Base-by-base conservation (phyloP, 2,329 filamentous ascomycete genomes). In the Didymella pinodella region DNA sequence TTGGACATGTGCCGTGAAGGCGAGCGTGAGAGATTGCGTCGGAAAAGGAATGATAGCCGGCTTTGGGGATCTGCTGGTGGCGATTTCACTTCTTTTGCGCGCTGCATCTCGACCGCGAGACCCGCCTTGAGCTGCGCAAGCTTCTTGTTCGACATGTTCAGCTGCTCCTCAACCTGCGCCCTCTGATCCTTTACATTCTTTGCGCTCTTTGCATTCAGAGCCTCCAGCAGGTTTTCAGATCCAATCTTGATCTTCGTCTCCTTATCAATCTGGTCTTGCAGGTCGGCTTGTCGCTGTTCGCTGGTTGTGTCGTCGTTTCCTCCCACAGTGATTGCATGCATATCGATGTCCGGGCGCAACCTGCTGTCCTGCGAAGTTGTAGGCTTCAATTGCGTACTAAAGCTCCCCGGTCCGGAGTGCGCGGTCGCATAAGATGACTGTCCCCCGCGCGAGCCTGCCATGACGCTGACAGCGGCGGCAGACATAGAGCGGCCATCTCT, bases 201-300 rank as follows among this genome's bases (percentile, higher is more conserved):
- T 45, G 92, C 90, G 77, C 96, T 97, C 79, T 99, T 99, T 44
- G 88, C 86, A 76, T 97, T 92, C 65, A 99, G 81, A 12, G 95
- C 95, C 80, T 99, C 95, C 38, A 99, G 83, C 86, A 99, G 89
- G 75, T 99, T 99, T 82, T 99, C 95, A 57, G 94, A 97, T 20
- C 95, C 95, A 70, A 94, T 91, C 78, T 96, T 97, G 75, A 99
- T 98, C 83, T 98, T 98, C 80, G 93, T 89, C 80, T 99, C 96
- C 71, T 96, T 94, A 67, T 93, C 94, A 64, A 99, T 89, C 72
- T 90, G 87, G 69, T 97, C 93, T 71, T 90, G 89, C 63, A 97
- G 84, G 50, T 86, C 83, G 22, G 88, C 85, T 69, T 97, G 87
- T 40, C 88, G 85, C 77, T 92, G 88, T 75, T 96, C 92, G 14